Base-by-base conservation (phyloP, 352 stramenopile species). In the Globisporangium carolinianum region DNA sequence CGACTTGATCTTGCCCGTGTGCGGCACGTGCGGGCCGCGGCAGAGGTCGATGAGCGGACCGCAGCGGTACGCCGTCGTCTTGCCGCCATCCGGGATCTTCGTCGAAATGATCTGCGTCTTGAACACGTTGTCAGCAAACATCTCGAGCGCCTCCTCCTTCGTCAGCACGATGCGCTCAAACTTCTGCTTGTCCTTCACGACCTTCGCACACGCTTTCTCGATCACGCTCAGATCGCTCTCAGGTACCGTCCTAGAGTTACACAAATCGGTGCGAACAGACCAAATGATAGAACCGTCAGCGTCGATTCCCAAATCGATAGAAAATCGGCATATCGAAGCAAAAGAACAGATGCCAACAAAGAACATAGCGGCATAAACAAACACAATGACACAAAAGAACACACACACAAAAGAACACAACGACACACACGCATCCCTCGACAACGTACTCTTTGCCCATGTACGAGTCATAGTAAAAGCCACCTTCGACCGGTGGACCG, bases 401-500 rank as follows among this genome's bases (percentile, higher is more conserved):
- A 7, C 53, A 37, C 15, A 17, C 41, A 36, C n/a, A 37, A n/a
- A 1, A 58, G 10, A 60, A 47, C 35, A n/a, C 0, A 6, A 53
- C n/a, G 0, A 47, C 24, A 32, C 24, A 32, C 24, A 32, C 24
- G 24, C 24, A 32, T 32, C 24, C 24, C 24, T 32, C 24, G 24
- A 2, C 24, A 17, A 73, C 55, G 35, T 53, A 68, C 65, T 89
- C 65, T 35, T 79, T 73, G 57, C 97, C 97, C 93, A 99, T 98
- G 82, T 98, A 99, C 62, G 91, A 97, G 86, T 99, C 97, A 70
- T 99, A 99, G 75, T 99, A 99, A 67, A 99, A 99, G 17, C 97
- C 97, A 53, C 94, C 91, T 46, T 97, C 87, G 35, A 98, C 76
- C 41, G 89, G 94, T 24, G 97, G 97, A 11, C 97, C 97, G 69